A percentile compares a stretch with the other conserved stretches of the same genome.
These are phyloP conservation scores for Myxozyma neglecta DNA, from an alignment of 805 yeast species.

Conservation along the genomic window DNA sequence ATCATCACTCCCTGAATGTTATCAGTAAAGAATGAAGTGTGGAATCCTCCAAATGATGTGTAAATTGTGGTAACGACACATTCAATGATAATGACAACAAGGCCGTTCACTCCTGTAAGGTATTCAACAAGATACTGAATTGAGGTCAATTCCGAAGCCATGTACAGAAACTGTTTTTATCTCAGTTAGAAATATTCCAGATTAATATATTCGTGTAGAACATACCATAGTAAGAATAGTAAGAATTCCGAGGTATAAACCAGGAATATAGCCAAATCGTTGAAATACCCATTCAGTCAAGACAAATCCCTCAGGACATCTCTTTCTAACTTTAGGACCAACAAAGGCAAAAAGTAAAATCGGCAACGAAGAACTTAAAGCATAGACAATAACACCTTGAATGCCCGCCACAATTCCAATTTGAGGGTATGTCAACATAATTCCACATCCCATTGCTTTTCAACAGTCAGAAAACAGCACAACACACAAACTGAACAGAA, in stretches of 20 bases:
- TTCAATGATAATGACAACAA: slow-evolving; percentile 80
- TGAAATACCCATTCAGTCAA: slow-evolving; percentile 92
- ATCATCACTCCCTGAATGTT: slow-evolving; percentile 79
- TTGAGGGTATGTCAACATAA: slow-evolving; percentile 79
- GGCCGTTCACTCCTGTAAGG: slow-evolving; percentile 73
- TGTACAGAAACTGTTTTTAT: slow-evolving; percentile 55
- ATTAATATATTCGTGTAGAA: not conserved
- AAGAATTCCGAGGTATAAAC: slow-evolving; percentile 73
- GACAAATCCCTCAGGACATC: slow-evolving; percentile 87
- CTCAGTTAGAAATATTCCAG: not conserved
- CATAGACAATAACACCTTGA: slow-evolving; percentile 82
- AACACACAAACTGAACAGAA: slow-evolving; percentile 6
- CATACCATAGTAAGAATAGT: slow-evolving; percentile 70
- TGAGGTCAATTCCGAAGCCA: slow-evolving; percentile 85
- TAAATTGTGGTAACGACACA: slow-evolving; percentile 85
- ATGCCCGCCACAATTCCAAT: slow-evolving; percentile 84
- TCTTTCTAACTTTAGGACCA: slow-evolving; percentile 76
- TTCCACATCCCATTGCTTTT: slow-evolving; percentile 84
- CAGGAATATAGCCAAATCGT: slow-evolving; percentile 71
- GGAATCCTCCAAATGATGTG: slow-evolving; percentile 86
- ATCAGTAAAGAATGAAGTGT: slow-evolving; percentile 84
- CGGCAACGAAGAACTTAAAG: slow-evolving; percentile 78
- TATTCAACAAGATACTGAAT: slow-evolving; percentile 73
- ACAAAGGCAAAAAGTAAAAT: slow-evolving; percentile 76
- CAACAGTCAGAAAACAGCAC: not conserved